A percentile compares a stretch with the other conserved stretches of the same genome.
Conservation (phyloP, 2,329 filamentous ascomycete genomes). For the Hypoxylon sp. region DNA sequence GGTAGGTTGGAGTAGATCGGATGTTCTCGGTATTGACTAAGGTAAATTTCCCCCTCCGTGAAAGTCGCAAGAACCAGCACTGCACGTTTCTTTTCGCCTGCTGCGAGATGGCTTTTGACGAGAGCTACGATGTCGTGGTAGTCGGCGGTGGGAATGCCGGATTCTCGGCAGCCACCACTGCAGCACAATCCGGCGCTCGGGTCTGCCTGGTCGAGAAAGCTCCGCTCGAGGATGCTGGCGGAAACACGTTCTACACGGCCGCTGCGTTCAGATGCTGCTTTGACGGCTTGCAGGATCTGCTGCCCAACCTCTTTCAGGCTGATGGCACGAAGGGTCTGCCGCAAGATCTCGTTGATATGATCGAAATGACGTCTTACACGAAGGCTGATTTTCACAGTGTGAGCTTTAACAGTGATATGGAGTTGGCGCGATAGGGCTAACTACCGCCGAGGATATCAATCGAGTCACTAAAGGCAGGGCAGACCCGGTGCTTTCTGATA, state of each 20-base stretch:
- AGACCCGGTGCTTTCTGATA: constrained; percentile 63
- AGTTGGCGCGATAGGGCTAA: constrained; percentile 5
- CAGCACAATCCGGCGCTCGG: constrained; percentile 62
- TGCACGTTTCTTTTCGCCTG: not conserved
- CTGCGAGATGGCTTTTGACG: constrained; percentile 32
- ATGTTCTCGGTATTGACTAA: constrained; percentile 6
- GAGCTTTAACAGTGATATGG: not conserved
- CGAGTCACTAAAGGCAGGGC: constrained; percentile 70
- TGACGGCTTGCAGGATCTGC: constrained; percentile 67
- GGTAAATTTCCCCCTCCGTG: not conserved
- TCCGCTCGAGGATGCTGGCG: constrained; percentile 71
- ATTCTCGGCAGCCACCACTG: constrained; percentile 71
- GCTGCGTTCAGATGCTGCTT: constrained; percentile 74
- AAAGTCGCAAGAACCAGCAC: not conserved
- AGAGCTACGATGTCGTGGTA: constrained; percentile 64
- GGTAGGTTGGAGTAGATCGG: constrained; percentile 21
- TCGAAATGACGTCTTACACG: constrained; percentile 73
- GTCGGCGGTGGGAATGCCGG: constrained; percentile 76
- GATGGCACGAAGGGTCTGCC: constrained; percentile 55
- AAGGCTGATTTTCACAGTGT: constrained; percentile 63
- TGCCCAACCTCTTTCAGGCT: constrained; percentile 75
- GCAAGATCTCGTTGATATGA: constrained; percentile 58
- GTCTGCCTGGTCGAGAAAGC: constrained; percentile 74
- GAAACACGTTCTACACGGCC: constrained; percentile 76
- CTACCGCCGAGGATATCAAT: constrained; percentile 62